Conservation (phyloP, 768 basidiomycete species). For the Lentinula sp. region DNA sequence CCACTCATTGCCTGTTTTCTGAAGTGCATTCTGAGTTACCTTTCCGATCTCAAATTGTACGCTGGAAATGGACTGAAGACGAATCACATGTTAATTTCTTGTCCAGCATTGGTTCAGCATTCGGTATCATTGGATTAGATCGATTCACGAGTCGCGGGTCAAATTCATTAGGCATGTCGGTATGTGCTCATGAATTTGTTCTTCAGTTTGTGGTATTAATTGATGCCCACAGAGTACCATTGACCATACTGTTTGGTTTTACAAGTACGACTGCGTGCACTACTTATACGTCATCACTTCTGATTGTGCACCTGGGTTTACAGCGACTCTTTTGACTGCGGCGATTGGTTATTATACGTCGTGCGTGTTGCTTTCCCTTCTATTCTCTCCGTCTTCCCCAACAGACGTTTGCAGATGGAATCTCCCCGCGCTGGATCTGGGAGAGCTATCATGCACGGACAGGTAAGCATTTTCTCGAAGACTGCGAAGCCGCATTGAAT, state of each 20-base stretch:
- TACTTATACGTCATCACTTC: neutral
- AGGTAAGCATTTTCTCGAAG: slow-evolving; percentile 35
- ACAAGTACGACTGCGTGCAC: slow-evolving; percentile 37
- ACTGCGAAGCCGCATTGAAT: neutral
- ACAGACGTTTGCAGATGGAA: slow-evolving; percentile 39
- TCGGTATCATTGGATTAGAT: slow-evolving; percentile 49
- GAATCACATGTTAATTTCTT: slow-evolving; percentile 9
- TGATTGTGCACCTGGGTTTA: slow-evolving; percentile 5
- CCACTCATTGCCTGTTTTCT: neutral
- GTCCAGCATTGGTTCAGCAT: slow-evolving; percentile 50
- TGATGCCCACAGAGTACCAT: slow-evolving; percentile 48
- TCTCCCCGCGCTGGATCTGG: slow-evolving; percentile 62
- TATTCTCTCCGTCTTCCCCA: slow-evolving; percentile 2
- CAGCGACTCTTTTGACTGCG: slow-evolving; percentile 71
- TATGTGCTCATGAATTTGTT: slow-evolving; percentile 24
- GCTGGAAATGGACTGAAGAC: slow-evolving; percentile 13
- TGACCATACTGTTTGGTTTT: slow-evolving; percentile 79
- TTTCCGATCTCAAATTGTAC: slow-evolving; percentile 77
- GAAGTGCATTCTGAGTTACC: slow-evolving; percentile 74
- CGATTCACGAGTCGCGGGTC: slow-evolving; percentile 38
- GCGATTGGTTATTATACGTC: slow-evolving; percentile 76
- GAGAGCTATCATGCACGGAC: slow-evolving; percentile 63
- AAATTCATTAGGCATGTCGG: slow-evolving; percentile 54
- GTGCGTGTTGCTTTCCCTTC: slow-evolving; percentile 31
- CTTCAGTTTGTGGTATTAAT: neutral